Base-by-base conservation (phyloP, 441 rosid genomes). In the Syzygium malaccense region DNA sequence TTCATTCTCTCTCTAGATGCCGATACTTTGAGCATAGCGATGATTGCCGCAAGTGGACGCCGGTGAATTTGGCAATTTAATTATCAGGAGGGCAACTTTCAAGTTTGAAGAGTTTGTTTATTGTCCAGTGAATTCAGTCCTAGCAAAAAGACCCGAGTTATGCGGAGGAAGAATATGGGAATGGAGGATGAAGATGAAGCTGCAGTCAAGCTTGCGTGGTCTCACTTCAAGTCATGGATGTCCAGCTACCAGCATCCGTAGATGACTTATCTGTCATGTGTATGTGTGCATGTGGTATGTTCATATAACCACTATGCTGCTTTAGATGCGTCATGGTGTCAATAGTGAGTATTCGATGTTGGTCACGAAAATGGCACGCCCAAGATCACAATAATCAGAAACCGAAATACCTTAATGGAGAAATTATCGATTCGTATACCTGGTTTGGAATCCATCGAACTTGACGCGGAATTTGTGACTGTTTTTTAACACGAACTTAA, bases 181-280 rank as follows among this genome's bases (percentile, higher is more conserved):
- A 85, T 95, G 92, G 91, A 91, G 20, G 99, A 97, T 89, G 97
- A 95, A 89, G 98, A 96, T 89, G 96, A 94, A 85, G 95, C 94
- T 7, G 96, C 99, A 5, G 99, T 93, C 48, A 94, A 94, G 91
- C 93, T 95, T 62, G 99, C 98, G 17, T 96, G 98, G 99, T 94
- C 98, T 88, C 97, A 97, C 86, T 97, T 95, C 90, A 91, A 91
- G 66, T 90, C 98, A 14, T 95, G 99, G 99, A 96, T 95, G 99
- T 86, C 93, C 25, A 93, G 88, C 55, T 93, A 93, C 95, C 91
- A 96, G 85, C 86, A 41, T 62, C 30, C 60, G 5, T 64, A n/a
- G 68, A 49, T 37, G n/a, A 58, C 18, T 25, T 30, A 68, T 48
- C 57, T n/a, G 23, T 32, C 33, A 12, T 15, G 54, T 10, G 45